phyloP scores from a whole-genome alignment of 164 flowering plant species.

The Protea cynaroides region DNA sequence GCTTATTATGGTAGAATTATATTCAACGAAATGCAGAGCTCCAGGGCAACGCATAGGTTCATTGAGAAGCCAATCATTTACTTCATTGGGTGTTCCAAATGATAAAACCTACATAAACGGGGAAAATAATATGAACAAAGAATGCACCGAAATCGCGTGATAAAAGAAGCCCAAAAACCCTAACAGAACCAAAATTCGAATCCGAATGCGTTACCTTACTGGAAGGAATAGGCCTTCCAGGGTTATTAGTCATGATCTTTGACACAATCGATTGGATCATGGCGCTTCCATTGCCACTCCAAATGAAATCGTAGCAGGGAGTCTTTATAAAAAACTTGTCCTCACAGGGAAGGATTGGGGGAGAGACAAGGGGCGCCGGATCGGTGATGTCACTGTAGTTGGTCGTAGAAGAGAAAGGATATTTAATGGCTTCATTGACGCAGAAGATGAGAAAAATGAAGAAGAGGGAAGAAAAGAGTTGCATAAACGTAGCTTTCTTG shows the following conservation, averaged over 20 bases:
- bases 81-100: conserved; percentile 48
- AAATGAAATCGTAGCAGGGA: conserved; percentile 85
- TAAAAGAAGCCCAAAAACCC: not conserved
- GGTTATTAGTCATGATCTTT: conserved; percentile 73
- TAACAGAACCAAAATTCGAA: not conserved
- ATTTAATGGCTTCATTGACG: conserved; percentile 48
- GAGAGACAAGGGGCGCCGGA: conserved; percentile 38
- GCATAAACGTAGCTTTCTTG: conserved; percentile 60
- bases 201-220: conserved; percentile 40
- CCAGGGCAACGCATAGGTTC: conserved; percentile 60
- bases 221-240: conserved; percentile 66
- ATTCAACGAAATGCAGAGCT: conserved; percentile 57
- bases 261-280: conserved; percentile 37
- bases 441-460: conserved; percentile 83
- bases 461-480: conserved; percentile 75
- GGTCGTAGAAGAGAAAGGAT: conserved; percentile 43
- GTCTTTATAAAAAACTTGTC: conserved; percentile 48
- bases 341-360: conserved; percentile 83
- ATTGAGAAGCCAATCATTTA: conserved; percentile 53
- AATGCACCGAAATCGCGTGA: too few species aligned
- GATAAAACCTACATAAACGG: conserved; percentile 39
- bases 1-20: conserved; percentile 53
- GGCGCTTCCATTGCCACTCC: conserved; percentile 70
- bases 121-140: not conserved
- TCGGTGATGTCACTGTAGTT: conserved; percentile 36